Evolutionary conservation across 2,329 filamentous ascomycete genomes (phyloP), one percentile per base, ranked within the genome.

Genomic region (Ophiostoma montium): DNA sequence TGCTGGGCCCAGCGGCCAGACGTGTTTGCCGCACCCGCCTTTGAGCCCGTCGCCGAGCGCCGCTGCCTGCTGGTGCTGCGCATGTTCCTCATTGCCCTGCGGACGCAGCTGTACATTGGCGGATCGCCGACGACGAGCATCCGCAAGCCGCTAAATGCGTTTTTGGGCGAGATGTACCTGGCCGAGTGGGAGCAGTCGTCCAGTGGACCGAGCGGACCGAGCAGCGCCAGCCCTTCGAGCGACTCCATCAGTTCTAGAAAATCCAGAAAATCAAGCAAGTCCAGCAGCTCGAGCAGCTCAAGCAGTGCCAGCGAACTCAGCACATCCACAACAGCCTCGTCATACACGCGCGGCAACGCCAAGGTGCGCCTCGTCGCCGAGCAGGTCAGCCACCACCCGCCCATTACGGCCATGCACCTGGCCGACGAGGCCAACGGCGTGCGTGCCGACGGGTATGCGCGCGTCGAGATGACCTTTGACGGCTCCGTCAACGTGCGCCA

Each of bases 141-240:
- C 59, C 71, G 71, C 58, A 75, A 75, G 54, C 71, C 71, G 2
- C 63, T 74, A 7, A 75, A 75, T 51, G 70, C 71, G 7, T 74
- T 75, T 46, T 61, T 75, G 0, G 71, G 71, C 15, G 71, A 74
- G 57, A 52, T 74, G 1, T 75, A 74, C 54, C 54, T 74, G 1
- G 67, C 66, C 0, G 60, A 58, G 0, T 70, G 66, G 65, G 42
- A 47, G 12, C 42, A 45, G 61, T 55, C 1, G 61, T 67, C 19
- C 49, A 53, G 15, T 46, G 56, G 18, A 39, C 16, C 9, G 31
- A 53, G n/a, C 42, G 58, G 56, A 1, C 60, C 61, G 7, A n/a
- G 32, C 13, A 11, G 32, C 32, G 32, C 10, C 32, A 15, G 32
- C 32, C 5, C 13, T n/a, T 8, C n/a, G 10, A 44, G 35, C 35